These are phyloP conservation scores for Delitschia confertaspora DNA, from an alignment of 495 filamentous ascomycete species.

Conservation along the genomic window DNA sequence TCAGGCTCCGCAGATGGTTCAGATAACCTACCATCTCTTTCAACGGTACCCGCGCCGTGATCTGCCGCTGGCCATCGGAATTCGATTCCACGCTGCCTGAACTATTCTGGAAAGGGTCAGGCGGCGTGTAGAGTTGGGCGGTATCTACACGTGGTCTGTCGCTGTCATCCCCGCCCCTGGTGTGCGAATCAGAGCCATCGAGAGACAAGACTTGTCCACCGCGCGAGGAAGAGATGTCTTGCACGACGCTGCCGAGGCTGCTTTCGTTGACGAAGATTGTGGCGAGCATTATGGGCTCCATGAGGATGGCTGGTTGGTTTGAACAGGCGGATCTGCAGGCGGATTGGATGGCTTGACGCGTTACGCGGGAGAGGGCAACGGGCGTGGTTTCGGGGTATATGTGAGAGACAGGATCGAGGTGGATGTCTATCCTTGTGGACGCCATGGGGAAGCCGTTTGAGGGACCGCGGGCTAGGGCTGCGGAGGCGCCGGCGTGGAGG, in stretches of 20 bases:
- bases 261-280: constrained; percentile 75
- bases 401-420: constrained; percentile 55
- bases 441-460: constrained; percentile 67
- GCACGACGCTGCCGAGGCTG: constrained; percentile 74
- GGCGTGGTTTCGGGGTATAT: constrained; percentile 59
- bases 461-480: constrained; percentile 78
- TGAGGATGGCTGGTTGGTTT: too few species aligned
- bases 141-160: constrained; percentile 26
- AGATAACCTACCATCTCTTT: constrained; percentile 98
- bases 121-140: constrained; percentile 49
- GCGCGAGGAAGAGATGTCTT: constrained; percentile 72
- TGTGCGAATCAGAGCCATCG: constrained; percentile 39
- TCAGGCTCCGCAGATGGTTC: constrained; percentile 79
- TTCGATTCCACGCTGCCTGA: neutral
- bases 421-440: constrained; percentile 56
- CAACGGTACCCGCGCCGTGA: constrained; percentile 78
- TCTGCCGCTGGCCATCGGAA: constrained; percentile 42
- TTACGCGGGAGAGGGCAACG: constrained; percentile 69
- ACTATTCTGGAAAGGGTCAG: constrained; percentile 40
- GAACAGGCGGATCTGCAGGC: constrained; percentile 46
- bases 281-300: constrained; percentile 89
- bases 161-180: constrained; percentile 29
- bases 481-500: constrained; percentile 67
- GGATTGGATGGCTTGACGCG: constrained; percentile 59
- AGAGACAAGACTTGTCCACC: constrained; percentile 82